Evolutionary conservation across 805 yeast genomes (phyloP), one percentile per base, ranked within the genome.

Genomic region (Candida pseudofarinosa): DNA sequence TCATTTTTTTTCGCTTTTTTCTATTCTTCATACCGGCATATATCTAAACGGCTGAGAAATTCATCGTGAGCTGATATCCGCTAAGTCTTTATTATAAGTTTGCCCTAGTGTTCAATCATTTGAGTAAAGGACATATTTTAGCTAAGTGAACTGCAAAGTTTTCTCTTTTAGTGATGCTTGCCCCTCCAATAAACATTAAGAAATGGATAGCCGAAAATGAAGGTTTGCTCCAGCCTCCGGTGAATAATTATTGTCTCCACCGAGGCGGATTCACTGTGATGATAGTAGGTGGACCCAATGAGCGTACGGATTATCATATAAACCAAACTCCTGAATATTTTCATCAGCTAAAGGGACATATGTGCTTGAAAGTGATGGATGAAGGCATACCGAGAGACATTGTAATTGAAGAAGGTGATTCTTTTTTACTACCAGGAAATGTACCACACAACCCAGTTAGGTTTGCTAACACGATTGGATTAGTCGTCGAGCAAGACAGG

Each of bases 251-350:
- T 65, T 88, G 97, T 56, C 77, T 90, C 20, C 96, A 90, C 62
- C 73, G 89, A 38, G 96, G 95, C 4, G 97, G 97, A 0, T 86
- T 85, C 60, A 89, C 97, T 0, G 88, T 89, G 31, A 90, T 90
- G 97, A 81, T 89, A 40, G 95, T 90, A 1, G 97, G 97, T 13
- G 97, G 97, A 0, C 97, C 97, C 3, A 90, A 90, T 60, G 95
- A 83, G 55, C 73, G 97, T 44, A 89, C 96, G 0, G 97, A 90
- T 59, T 90, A 88, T 59, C 97, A 90, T 57, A 79, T 90, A 38
- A 90, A 90, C 58, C 95, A 88, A 54, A 90, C 97, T 0, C 97
- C 97, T 0, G 97, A 90, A 56, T 90, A 88, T 79, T 90, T 90
- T 61, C 81, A 84, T 64, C 91, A 85, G 73, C 78, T 84, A 60